phyloP scores from a whole-genome alignment of 73 alveolate genomes.

The Uronychia binucleata region DNA sequence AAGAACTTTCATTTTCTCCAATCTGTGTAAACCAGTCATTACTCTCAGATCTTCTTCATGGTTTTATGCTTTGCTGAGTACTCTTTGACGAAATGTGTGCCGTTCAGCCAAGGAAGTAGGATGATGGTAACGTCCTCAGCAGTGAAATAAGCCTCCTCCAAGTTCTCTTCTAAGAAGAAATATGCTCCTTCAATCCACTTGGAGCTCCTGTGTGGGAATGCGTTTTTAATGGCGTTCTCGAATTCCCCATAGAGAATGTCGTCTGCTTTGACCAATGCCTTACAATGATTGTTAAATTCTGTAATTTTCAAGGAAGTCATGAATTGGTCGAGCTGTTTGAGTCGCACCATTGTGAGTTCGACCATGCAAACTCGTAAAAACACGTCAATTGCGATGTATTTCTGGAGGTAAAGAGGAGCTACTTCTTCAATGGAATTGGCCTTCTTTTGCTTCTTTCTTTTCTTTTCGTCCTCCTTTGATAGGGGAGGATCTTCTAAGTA shows the following conservation, averaged over 20 bases:
- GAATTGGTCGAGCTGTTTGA: slow-evolving; percentile 24
- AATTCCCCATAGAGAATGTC: slow-evolving; percentile 40
- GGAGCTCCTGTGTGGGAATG: slow-evolving; percentile 10
- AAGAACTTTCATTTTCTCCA: slow-evolving; percentile 39
- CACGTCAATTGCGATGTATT: slow-evolving; percentile 22
- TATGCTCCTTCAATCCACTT: slow-evolving; percentile 42
- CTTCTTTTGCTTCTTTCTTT: not conserved
- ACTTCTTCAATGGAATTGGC: slow-evolving; percentile 5
- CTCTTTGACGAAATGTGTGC: slow-evolving; percentile 34
- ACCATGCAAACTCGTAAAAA: slow-evolving; percentile 25
- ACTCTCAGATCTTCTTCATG: slow-evolving; percentile 11
- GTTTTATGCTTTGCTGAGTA: slow-evolving; percentile 36
- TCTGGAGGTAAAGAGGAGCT: not conserved
- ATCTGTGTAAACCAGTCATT: not conserved
- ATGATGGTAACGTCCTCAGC: slow-evolving; percentile 37
- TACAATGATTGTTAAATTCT: slow-evolving; percentile 35
- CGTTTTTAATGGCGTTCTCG: slow-evolving; percentile 14
- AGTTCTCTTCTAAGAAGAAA: slow-evolving; percentile 9
- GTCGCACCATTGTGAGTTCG: slow-evolving; percentile 26
- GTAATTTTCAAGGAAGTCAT: slow-evolving; percentile 19
- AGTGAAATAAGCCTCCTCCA: slow-evolving; percentile 41
- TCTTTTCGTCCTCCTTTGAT: not conserved
- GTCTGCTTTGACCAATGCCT: not conserved
- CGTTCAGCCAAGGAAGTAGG: slow-evolving; percentile 34
- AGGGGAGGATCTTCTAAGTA: slow-evolving; percentile 14